Evolutionary conservation across 2,329 filamentous ascomycete genomes (phyloP).

Genomic region (Ceratocystis ficicola): DNA sequence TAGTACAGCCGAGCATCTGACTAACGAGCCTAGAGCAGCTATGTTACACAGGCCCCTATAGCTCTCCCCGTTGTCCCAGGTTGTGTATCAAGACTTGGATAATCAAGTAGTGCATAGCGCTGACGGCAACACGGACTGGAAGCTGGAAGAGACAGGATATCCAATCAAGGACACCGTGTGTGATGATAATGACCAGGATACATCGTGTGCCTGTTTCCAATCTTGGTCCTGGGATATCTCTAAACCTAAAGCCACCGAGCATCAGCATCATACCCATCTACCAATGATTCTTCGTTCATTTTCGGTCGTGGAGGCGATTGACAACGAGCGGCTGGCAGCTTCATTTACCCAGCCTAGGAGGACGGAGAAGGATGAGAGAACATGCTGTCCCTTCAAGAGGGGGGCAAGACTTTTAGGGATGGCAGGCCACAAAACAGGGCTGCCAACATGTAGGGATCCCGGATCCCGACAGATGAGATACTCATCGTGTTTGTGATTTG

Average conservation of each 20-base stretch:
- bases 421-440: not conserved
- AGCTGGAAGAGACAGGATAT: not conserved
- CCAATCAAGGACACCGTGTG: not conserved
- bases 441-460: not conserved
- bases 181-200: not conserved
- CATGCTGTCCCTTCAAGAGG: not conserved
- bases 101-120: not conserved
- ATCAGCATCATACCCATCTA: not conserved
- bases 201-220: not conserved
- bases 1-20: not conserved
- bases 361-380: not conserved
- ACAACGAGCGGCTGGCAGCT: not conserved
- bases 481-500: not conserved
- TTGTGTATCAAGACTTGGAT: not conserved
- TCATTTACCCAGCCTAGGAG: not conserved
- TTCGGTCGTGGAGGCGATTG: not conserved
- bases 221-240: not conserved
- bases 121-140: not conserved
- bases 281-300: not conserved
- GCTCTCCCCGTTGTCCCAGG: not conserved
- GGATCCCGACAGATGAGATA: slow-evolving; percentile 3
- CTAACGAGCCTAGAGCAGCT: not conserved
- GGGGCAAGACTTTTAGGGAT: not conserved
- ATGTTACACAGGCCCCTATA: not conserved
- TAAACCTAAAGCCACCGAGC: not conserved